A percentile compares a stretch with the other conserved stretches of the same genome.
These are phyloP conservation scores for Suhomyces yuchorum DNA, from an alignment of 1,139 yeast genomes.

Conservation along the genomic window DNA sequence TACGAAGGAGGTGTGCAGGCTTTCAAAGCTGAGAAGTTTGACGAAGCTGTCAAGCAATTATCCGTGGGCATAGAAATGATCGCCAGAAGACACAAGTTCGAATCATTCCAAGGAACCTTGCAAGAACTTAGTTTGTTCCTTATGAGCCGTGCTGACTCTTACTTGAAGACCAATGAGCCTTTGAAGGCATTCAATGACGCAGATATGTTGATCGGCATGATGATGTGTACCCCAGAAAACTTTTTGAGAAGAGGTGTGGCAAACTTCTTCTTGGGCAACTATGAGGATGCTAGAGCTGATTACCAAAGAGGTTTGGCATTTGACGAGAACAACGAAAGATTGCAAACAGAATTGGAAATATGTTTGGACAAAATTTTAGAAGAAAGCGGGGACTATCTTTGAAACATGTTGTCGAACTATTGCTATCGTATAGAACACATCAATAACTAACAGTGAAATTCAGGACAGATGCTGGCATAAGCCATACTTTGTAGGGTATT, in stretches of 20 bases:
- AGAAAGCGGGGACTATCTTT: slow-evolving; percentile 50
- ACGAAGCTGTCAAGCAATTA: slow-evolving; percentile 75
- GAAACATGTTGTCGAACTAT: neutral
- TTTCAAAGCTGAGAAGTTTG: slow-evolving; percentile 60
- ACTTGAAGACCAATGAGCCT: slow-evolving; percentile 63
- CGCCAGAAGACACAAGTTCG: slow-evolving; percentile 80
- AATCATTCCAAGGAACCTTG: slow-evolving; percentile 74
- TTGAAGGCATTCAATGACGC: slow-evolving; percentile 81
- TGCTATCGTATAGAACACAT: neutral
- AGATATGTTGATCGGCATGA: slow-evolving; percentile 64
- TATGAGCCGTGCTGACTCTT: slow-evolving; percentile 83
- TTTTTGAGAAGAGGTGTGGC: slow-evolving; percentile 83
- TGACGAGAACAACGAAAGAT: slow-evolving; percentile 53
- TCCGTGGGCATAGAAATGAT: slow-evolving; percentile 82
- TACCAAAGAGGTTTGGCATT: slow-evolving; percentile 77
- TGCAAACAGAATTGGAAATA: slow-evolving; percentile 42
- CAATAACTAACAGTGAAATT: neutral
- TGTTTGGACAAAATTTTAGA: slow-evolving; percentile 50
- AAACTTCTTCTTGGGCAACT: slow-evolving; percentile 66
- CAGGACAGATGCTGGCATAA: neutral
- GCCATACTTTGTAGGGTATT: neutral
- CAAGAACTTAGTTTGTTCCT: slow-evolving; percentile 75
- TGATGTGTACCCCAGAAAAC: slow-evolving; percentile 73
- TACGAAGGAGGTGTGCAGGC: slow-evolving; percentile 71
- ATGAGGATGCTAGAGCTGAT: slow-evolving; percentile 71